Evolutionary conservation across 192 early-diverging fungal genomes (phyloP).

Genomic region (Coemansia sp.): DNA sequence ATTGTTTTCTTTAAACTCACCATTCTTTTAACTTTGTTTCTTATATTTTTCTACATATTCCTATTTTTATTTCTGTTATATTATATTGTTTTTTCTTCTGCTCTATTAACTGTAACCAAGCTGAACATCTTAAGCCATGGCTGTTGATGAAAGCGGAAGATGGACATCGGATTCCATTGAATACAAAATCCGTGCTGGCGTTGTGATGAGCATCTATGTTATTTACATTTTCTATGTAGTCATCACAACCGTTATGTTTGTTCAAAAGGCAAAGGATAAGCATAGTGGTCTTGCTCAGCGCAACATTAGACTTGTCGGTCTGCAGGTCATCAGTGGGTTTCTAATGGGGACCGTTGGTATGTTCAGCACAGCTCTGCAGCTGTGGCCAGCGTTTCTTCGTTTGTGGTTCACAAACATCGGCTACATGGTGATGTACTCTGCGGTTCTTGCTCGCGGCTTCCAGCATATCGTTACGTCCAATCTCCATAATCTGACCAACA

Average conservation of each 20-base stretch:
- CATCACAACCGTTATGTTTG: constrained; percentile 37
- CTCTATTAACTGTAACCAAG: background rate
- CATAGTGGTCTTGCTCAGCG: constrained; percentile 45
- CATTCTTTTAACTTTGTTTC: background rate
- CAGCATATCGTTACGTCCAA: constrained; percentile 46
- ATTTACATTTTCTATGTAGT: constrained; percentile 30
- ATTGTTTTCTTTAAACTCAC: constrained; percentile 1
- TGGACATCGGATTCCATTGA: constrained; percentile 23
- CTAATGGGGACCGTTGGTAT: constrained; percentile 23
- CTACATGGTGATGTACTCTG: constrained; percentile 25
- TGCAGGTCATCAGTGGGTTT: constrained; percentile 31
- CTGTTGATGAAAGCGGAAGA: constrained; percentile 18
- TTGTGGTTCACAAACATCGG: constrained; percentile 45
- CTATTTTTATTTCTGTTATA: too few relatives aligned
- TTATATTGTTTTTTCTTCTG: background rate
- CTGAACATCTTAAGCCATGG: background rate
- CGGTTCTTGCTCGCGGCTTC: constrained; percentile 29
- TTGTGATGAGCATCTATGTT: constrained; percentile 23
- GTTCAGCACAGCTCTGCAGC: constrained; percentile 36
- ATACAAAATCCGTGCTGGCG: constrained; percentile 39
- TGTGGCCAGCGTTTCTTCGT: constrained; percentile 48
- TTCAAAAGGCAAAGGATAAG: constrained; percentile 37
- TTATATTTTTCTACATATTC: too few relatives aligned
- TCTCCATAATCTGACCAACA: constrained; percentile 39
- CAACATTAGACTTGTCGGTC: constrained; percentile 19